Percentiles rank a stretch among this genome's conserved stretches.
These are phyloP conservation scores for Candida orba DNA, from an alignment of 805 yeast species.

Conservation along the genomic window DNA sequence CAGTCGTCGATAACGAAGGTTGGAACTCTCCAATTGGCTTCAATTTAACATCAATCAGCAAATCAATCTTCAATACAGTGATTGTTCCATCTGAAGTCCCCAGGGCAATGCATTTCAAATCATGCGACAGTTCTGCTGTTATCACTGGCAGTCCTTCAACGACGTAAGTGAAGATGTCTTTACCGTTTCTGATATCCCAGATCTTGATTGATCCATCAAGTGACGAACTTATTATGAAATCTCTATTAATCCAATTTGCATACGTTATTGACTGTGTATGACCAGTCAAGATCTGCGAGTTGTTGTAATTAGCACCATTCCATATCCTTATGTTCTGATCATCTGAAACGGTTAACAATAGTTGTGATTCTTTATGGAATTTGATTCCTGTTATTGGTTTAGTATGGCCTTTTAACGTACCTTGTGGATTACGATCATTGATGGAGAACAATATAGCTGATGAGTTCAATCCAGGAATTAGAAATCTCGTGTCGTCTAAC, in stretches of 20 bases:
- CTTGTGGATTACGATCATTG: constrained; percentile 39
- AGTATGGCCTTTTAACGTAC: constrained; percentile 58
- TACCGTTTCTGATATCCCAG: constrained; percentile 54
- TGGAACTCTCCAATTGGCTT: constrained; percentile 20
- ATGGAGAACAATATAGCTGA: constrained; percentile 49
- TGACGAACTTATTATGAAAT: constrained; percentile 45
- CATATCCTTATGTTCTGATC: constrained; percentile 70
- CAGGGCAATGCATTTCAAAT: constrained; percentile 42
- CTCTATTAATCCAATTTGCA: constrained; percentile 46
- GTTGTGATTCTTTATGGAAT: constrained; percentile 44
- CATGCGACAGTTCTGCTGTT: constrained; percentile 44
- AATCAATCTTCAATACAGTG: constrained; percentile 40
- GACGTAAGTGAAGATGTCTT: constrained; percentile 28
- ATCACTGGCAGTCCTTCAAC: constrained; percentile 51
- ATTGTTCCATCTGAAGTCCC: constrained; percentile 63
- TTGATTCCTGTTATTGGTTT: constrained; percentile 45
- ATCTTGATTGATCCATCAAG: constrained; percentile 64
- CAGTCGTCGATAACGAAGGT: constrained; percentile 7
- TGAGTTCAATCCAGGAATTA: constrained; percentile 55
- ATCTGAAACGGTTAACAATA: constrained; percentile 71
- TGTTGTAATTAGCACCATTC: constrained; percentile 56
- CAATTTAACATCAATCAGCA: constrained; percentile 10
- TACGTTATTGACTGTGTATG: constrained; percentile 54
- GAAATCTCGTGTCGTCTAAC: constrained; percentile 64
- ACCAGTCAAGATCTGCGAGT: constrained; percentile 40